Base-by-base conservation (phyloP, 1,284 basidiomycete genomes). In the Trichosporon coremiiforme region DNA sequence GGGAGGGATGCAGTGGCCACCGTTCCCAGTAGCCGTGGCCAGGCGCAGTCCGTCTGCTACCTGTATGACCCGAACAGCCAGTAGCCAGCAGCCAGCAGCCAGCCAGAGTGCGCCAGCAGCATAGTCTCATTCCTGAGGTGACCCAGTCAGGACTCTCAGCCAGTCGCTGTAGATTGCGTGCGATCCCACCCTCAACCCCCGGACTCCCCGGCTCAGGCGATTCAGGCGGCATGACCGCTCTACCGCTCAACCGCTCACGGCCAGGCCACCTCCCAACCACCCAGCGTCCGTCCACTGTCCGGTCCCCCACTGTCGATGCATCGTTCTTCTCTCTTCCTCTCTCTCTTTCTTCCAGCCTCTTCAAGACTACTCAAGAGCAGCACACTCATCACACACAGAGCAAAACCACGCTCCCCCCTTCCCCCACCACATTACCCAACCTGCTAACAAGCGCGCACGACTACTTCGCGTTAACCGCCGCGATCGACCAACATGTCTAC, bases 261-360 rank as follows among this genome's bases (percentile, higher is more conserved):
- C 41, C 41, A 45, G 41, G 38, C 38, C 38, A 17, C 38, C 38
- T 35, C 33, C 33, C 33, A 35, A 12, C 45, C 17, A 22, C 15
- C 50, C 50, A 53, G 50, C 50, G 47, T 53, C 50, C 50, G 50
- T 53, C 50, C 50, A 22, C 50, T 53, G 20, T 22, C 50, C 50
- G 22, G 15, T 33, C 38, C 50, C 65, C 31, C 67, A 60, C 10
- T 31, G 15, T 38, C 35, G 7, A 53, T 31, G 25, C 45, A 50
- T 57, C 65, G n/a, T 66, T 47, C 20, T 25, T 62, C 57, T 22
- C 57, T 35, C 57, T 57, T 73, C 66, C 70, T 68, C 67, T 63
- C 64, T 64, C 60, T 66, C 41, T 25, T 53, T 69, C 64, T 64
- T 68, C 68, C 68, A 77, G 75, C 65, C 75, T 77, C 76, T 77